These are phyloP conservation scores for Lophiostoma macrostomum DNA, from an alignment of 495 filamentous ascomycete species.

Conservation along the genomic window DNA sequence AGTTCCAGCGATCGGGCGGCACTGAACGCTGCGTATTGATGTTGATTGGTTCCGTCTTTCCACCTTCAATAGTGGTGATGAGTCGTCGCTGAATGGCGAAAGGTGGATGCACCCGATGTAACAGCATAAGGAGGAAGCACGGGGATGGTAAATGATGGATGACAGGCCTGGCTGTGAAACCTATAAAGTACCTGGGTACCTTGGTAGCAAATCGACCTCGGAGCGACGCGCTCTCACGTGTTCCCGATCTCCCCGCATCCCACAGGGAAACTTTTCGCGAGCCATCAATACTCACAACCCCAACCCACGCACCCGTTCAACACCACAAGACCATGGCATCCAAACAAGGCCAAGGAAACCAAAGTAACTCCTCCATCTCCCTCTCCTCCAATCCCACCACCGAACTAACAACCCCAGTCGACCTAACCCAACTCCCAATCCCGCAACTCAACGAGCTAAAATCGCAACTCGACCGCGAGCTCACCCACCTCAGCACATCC, in stretches of 20 bases:
- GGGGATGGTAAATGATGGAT: too few species aligned
- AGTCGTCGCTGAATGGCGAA: too few species aligned
- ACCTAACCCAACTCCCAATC: constrained; percentile 58
- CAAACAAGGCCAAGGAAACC: constrained; percentile 18
- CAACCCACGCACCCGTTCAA: not conserved
- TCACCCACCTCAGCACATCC: constrained; percentile 86
- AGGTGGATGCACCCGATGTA: too few species aligned
- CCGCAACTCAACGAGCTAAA: constrained; percentile 67
- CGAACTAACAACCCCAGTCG: constrained; percentile 47
- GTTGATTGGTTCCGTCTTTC: too few species aligned
- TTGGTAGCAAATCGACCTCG: too few species aligned
- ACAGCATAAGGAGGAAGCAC: too few species aligned
- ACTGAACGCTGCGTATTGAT: too few species aligned
- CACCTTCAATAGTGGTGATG: too few species aligned
- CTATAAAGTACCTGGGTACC: too few species aligned
- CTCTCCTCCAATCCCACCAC: not conserved
- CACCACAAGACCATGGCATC: constrained; percentile 14
- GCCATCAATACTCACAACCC: not conserved
- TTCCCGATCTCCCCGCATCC: not conserved
- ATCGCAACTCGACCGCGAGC: constrained; percentile 90
- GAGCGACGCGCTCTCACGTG: too few species aligned
- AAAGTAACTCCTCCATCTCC: constrained; percentile 7
- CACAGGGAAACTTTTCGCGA: not conserved
- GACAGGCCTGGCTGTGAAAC: too few species aligned
- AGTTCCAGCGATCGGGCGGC: too few species aligned